These are phyloP conservation scores for Tagetes patula DNA, from an alignment of 129 eudicot genomes.

Conservation along the genomic window DNA sequence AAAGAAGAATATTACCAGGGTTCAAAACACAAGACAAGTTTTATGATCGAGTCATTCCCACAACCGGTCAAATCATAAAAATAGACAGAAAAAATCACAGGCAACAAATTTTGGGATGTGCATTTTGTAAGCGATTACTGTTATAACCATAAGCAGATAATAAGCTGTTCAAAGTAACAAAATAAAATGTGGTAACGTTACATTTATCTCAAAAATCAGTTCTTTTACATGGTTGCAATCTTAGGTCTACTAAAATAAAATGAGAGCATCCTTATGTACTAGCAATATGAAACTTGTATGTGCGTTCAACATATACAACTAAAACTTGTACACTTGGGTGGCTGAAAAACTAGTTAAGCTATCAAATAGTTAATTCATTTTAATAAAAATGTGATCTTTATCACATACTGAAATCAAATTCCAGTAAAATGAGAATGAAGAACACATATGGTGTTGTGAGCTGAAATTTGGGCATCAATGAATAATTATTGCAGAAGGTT, in stretches of 20 bases:
- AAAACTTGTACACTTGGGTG: conserved; percentile 6
- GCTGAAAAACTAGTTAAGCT: conserved; percentile 18
- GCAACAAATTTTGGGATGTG: neutral
- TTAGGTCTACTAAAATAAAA: neutral
- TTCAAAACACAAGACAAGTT: conserved; percentile 45
- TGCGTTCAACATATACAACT: conserved; percentile 8
- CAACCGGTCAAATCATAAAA: conserved; percentile 16
- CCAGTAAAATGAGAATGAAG: conserved; percentile 3
- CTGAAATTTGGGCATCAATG: conserved; percentile 16
- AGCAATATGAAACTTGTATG: conserved; percentile 1
- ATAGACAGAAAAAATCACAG: neutral
- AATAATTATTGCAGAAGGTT: conserved; percentile 3
- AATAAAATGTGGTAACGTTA: neutral
- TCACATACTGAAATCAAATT: neutral
- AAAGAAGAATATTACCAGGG: conserved; percentile 34
- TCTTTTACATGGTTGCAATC: neutral
- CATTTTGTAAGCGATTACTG: neutral
- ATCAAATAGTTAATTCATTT: neutral
- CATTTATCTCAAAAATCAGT: neutral
- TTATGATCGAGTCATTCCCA: conserved; percentile 45
- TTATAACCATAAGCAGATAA: conserved; percentile 2
- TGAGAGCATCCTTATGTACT: conserved; percentile 9
- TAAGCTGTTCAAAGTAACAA: neutral
- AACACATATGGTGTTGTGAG: no score
- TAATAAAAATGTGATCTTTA: neutral